These are phyloP conservation scores for Castanospermum australe DNA, from an alignment of 306 rosid species.

Conservation along the genomic window DNA sequence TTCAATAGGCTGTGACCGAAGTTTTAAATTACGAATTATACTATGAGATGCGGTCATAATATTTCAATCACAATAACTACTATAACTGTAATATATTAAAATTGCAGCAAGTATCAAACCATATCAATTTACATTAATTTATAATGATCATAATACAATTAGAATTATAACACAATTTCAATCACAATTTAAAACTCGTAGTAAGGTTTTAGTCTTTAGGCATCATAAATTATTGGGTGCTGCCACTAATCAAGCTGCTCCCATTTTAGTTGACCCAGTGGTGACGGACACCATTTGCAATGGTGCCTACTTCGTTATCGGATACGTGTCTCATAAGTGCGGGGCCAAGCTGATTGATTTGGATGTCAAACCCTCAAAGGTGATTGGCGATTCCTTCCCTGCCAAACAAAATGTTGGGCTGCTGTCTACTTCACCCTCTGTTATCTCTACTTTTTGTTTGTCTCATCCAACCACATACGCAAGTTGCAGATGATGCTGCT, in stretches of 20 bases:
- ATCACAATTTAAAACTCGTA: no score
- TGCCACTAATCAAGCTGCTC: not conserved
- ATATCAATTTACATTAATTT: no score
- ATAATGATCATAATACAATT: no score
- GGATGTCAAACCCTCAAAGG: slow-evolving; percentile 7
- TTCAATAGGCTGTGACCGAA: not conserved
- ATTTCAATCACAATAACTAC: no score
- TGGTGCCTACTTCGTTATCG: not conserved
- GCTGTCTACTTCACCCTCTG: not conserved
- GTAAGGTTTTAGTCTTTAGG: no score
- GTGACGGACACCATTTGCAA: not conserved
- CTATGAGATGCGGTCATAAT: no score
- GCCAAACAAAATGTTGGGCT: not conserved
- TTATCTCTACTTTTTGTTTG: not conserved
- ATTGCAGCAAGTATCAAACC: no score
- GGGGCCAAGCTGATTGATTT: not conserved
- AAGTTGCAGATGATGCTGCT: slow-evolving; percentile 26
- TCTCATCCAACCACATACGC: slow-evolving; percentile 3
- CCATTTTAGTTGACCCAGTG: not conserved
- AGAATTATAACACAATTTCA: no score
- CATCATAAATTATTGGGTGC: not conserved
- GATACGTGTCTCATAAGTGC: not conserved
- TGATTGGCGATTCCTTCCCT: not conserved
- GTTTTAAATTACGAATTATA: no score
- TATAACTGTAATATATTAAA: no score